Evolutionary conservation across 139 green algal species (phyloP), one percentile per base, ranked within the genome.

Genomic region (Asterochloris sp.): DNA sequence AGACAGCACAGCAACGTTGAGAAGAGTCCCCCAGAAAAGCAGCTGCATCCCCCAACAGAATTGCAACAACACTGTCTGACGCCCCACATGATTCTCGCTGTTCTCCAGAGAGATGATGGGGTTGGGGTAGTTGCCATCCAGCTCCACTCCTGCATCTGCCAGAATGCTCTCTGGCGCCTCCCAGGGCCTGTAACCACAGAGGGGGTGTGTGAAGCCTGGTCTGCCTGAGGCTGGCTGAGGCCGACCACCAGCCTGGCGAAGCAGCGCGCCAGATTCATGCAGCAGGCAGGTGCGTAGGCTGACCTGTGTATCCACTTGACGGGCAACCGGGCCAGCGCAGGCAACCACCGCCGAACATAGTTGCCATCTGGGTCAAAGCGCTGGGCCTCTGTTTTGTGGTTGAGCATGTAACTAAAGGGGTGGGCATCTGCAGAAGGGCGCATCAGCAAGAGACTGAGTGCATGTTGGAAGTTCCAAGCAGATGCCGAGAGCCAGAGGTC

Each of bases 261-360:
- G 38, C 38, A 54, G 38, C 38, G 6, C 38, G 38, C 38, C 38
- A 54, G 38, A 54, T 54, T 6, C 38, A 54, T 54, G 6, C 38
- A 6, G 38, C 6, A 54, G 38, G 38, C 38, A 54, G 38, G 38
- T 54, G 79, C 63, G 15, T n/a, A 64, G 26, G 38, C 38, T 54
- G 38, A 77, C 77, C 79, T 77, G 81, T 96, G 93, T 28, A 97
- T 94, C 73, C 85, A 94, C 54, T 91, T 86, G 47, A 79, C 83
- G 16, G 94, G 94, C 86, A 98, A 79, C 15, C 92, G 89, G 0
- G 89, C 88, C 74, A 97, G 91, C 69, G 90, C 91, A 9, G 96
- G 95, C 80, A 98, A 78, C 96, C 96, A 98, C 71, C 91, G 86
- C 24, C 95, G 91, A 73, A 98, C 91, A 83, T 97, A 98, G 74